A percentile compares a stretch with the other conserved stretches of the same genome.
phyloP scores from a whole-genome alignment of 2,329 filamentous ascomycete genomes.

The Fusarium piperis region DNA sequence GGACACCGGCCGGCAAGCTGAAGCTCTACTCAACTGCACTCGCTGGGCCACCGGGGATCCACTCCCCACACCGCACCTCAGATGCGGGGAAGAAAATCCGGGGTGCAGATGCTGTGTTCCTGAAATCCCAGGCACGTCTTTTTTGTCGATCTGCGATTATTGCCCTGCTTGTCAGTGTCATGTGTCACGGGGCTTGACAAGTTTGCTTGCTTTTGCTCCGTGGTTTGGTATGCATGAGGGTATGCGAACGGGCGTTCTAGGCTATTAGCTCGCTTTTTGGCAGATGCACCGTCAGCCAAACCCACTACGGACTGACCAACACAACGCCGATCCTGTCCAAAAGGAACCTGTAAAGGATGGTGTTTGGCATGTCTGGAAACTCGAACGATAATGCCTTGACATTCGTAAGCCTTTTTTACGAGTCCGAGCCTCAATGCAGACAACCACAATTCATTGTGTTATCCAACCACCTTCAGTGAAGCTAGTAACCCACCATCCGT shows the following conservation, averaged over 20 bases:
- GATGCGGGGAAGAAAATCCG: slow-evolving; percentile 40
- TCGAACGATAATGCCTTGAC: background rate
- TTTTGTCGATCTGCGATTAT: background rate
- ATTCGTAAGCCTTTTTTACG: background rate
- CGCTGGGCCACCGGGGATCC: slow-evolving; percentile 6
- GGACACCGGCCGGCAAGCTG: background rate
- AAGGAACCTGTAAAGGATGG: background rate
- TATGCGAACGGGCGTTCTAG: background rate
- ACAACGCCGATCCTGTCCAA: background rate
- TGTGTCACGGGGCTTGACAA: slow-evolving; percentile 3
- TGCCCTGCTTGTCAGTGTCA: background rate
- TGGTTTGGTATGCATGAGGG: background rate
- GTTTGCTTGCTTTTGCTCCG: background rate
- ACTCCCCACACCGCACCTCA: slow-evolving; percentile 21
- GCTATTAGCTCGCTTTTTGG: background rate
- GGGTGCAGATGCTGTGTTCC: slow-evolving; percentile 34
- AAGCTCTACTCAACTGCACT: background rate
- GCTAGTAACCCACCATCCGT: background rate
- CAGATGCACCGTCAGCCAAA: background rate
- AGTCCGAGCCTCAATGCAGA: background rate
- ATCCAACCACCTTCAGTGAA: background rate
- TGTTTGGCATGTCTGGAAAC: background rate
- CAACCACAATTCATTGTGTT: background rate
- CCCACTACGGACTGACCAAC: background rate
- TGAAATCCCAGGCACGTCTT: slow-evolving; percentile 4